Evolutionary conservation across 192 early-diverging fungal species (phyloP).

Genomic region (Funneliformis geosporum): DNA sequence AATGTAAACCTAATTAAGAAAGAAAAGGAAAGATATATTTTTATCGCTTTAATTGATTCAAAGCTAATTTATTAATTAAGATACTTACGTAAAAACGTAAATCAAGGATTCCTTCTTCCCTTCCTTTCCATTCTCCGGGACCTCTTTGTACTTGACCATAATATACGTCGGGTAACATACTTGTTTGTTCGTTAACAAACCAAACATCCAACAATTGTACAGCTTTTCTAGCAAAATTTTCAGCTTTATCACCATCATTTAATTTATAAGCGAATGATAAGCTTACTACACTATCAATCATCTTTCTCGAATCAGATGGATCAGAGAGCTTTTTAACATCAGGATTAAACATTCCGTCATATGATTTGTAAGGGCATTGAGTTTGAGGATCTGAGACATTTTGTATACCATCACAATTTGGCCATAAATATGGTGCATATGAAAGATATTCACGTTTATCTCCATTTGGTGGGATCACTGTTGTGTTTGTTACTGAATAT

Average conservation of each 20-base stretch:
- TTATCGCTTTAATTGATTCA: not conserved
- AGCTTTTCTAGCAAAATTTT: slow-evolving; percentile 15
- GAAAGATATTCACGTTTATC: slow-evolving; percentile 12
- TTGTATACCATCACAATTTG: slow-evolving; percentile 1
- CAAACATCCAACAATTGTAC: not conserved
- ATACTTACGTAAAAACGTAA: not conserved
- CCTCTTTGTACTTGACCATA: slow-evolving; percentile 10
- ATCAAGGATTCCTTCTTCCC: slow-evolving; percentile 18
- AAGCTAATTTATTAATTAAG: not conserved
- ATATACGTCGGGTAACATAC: not conserved
- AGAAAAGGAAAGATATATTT: too few relatives aligned
- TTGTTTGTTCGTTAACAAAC: not conserved
- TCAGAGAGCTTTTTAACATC: slow-evolving; percentile 11
- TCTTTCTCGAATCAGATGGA: not conserved
- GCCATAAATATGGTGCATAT: slow-evolving; percentile 13
- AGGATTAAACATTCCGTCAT: not conserved
- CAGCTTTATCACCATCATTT: not conserved
- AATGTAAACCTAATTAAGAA: not conserved
- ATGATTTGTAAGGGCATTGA: slow-evolving; percentile 1
- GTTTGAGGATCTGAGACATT: not conserved
- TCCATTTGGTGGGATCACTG: not conserved
- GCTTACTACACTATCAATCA: not conserved
- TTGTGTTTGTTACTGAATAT: slow-evolving; percentile 15
- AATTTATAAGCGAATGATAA: slow-evolving; percentile 1
- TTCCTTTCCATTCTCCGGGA: not conserved